These are phyloP conservation scores for Obelidium mucronatum DNA, from an alignment of 192 early-diverging fungal species.

Conservation along the genomic window DNA sequence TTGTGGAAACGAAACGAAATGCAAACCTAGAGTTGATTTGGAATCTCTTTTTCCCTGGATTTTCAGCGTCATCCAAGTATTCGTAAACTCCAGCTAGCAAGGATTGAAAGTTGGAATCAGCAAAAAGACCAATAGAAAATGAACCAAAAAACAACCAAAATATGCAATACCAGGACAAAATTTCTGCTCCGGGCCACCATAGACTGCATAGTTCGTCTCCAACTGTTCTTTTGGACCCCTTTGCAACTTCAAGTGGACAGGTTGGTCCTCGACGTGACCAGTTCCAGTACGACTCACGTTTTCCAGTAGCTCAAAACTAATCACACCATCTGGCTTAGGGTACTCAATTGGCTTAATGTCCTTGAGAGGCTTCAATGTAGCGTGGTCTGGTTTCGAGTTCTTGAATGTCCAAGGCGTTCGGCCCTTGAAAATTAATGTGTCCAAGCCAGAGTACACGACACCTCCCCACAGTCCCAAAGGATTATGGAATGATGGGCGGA, in stretches of 20 bases:
- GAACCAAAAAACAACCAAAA: constrained; percentile 10
- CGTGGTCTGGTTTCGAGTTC: constrained; percentile 83
- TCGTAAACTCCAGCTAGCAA: constrained; percentile 92
- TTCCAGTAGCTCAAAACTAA: constrained; percentile 95
- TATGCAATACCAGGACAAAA: constrained; percentile 86
- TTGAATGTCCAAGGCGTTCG: constrained; percentile 93
- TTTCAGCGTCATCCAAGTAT: constrained; percentile 90
- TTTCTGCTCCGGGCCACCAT: constrained; percentile 91
- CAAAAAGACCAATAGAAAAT: constrained; percentile 21
- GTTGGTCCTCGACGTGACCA: constrained; percentile 94
- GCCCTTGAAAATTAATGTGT: constrained; percentile 89
- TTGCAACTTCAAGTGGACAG: constrained; percentile 85
- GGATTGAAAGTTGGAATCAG: constrained; percentile 4
- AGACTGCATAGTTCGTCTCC: constrained; percentile 83
- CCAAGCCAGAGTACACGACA: constrained; percentile 86
- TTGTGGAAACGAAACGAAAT: not conserved
- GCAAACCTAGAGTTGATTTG: constrained; percentile 79
- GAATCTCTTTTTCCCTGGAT: constrained; percentile 87
- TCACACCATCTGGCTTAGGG: constrained; percentile 94
- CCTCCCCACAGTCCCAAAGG: constrained; percentile 88
- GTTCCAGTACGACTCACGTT: constrained; percentile 93
- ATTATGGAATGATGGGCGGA: constrained; percentile 91
- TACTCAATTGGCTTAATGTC: constrained; percentile 86
- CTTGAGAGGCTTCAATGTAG: constrained; percentile 71
- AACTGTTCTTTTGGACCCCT: constrained; percentile 79